phyloP scores from a whole-genome alignment of 345 rosid genomes.

The Schrenkiella parvula region DNA sequence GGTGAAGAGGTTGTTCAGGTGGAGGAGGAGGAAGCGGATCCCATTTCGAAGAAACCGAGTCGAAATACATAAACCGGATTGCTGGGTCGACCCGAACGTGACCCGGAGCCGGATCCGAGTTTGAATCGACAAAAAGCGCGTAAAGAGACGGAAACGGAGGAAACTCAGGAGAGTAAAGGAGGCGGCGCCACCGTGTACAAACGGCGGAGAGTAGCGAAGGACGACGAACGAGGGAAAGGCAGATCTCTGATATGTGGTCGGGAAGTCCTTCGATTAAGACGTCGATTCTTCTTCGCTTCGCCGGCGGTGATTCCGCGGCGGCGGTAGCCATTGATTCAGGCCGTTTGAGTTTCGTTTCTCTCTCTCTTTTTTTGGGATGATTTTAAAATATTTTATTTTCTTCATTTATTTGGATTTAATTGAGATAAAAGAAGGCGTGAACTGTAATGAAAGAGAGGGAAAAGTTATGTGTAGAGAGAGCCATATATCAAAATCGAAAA shows the following conservation, averaged over 20 bases:
- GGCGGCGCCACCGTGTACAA: slow-evolving; percentile 50
- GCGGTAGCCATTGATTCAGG: slow-evolving; percentile 11
- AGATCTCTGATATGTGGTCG: slow-evolving; percentile 39
- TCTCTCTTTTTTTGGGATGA: not conserved
- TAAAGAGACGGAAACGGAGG: slow-evolving; percentile 46
- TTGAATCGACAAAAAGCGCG: slow-evolving; percentile 33
- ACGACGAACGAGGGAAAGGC: slow-evolving; percentile 35
- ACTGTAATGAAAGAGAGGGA: slow-evolving; percentile 21
- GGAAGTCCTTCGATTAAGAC: slow-evolving; percentile 48
- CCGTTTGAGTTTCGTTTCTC: not conserved
- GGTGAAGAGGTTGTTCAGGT: slow-evolving; percentile 32
- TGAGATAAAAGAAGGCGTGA: slow-evolving; percentile 18
- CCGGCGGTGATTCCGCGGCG: slow-evolving; percentile 7
- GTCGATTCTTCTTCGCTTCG: slow-evolving; percentile 7
- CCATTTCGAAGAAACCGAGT: slow-evolving; percentile 48
- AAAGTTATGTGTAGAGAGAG: not conserved
- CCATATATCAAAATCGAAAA: slow-evolving; percentile 28
- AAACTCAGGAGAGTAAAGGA: slow-evolving; percentile 45
- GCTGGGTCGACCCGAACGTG: not conserved
- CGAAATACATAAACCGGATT: slow-evolving; percentile 34
- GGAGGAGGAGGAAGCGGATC: slow-evolving; percentile 39
- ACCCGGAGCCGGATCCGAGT: not conserved
- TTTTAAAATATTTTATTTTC: not conserved
- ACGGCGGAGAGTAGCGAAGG: slow-evolving; percentile 48
- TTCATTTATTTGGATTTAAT: not conserved